Percentiles rank a stretch among this genome's conserved stretches.
phyloP scores from a whole-genome alignment of 805 yeast species.

The Saccharomycopsis fibuligera region DNA sequence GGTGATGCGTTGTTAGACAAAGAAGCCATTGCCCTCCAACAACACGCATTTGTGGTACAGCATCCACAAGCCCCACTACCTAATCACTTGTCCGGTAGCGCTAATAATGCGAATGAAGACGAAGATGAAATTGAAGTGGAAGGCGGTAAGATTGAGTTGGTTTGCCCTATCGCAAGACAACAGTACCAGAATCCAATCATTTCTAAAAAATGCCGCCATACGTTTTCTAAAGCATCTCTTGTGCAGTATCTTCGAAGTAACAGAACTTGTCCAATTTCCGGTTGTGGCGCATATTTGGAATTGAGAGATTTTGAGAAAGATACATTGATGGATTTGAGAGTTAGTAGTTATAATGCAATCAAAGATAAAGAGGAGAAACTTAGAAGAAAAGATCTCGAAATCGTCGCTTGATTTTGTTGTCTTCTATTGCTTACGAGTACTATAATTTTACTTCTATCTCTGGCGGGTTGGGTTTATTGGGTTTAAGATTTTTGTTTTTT shows the following conservation, averaged over 20 bases:
- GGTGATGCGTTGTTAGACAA: background rate
- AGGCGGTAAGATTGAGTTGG: slow-evolving; percentile 65
- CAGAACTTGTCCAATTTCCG: slow-evolving; percentile 52
- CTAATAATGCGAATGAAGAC: slow-evolving; percentile 32
- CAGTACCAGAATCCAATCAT: slow-evolving; percentile 48
- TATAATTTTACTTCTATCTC: too few species aligned
- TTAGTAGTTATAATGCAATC: slow-evolving; percentile 31
- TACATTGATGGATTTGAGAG: slow-evolving; percentile 48
- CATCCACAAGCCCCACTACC: slow-evolving; percentile 64
- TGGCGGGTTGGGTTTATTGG: background rate
- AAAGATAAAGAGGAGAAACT: slow-evolving; percentile 11
- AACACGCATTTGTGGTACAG: slow-evolving; percentile 37
- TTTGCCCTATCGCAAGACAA: slow-evolving; percentile 59
- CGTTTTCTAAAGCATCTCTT: slow-evolving; percentile 48
- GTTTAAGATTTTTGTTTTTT: background rate
- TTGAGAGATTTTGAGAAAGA: slow-evolving; percentile 39
- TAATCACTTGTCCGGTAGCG: slow-evolving; percentile 25
- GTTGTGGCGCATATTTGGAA: slow-evolving; percentile 34
- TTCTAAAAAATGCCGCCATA: slow-evolving; percentile 55
- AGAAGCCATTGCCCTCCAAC: background rate
- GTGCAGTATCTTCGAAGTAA: slow-evolving; percentile 27
- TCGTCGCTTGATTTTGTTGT: slow-evolving; percentile 14
- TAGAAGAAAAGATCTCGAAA: slow-evolving; percentile 18
- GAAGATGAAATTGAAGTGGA: slow-evolving; percentile 60
- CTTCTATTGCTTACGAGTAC: too few species aligned